Evolutionary conservation across 2,329 filamentous ascomycete genomes (phyloP).

Genomic region (Colletotrichum tropicale): DNA sequence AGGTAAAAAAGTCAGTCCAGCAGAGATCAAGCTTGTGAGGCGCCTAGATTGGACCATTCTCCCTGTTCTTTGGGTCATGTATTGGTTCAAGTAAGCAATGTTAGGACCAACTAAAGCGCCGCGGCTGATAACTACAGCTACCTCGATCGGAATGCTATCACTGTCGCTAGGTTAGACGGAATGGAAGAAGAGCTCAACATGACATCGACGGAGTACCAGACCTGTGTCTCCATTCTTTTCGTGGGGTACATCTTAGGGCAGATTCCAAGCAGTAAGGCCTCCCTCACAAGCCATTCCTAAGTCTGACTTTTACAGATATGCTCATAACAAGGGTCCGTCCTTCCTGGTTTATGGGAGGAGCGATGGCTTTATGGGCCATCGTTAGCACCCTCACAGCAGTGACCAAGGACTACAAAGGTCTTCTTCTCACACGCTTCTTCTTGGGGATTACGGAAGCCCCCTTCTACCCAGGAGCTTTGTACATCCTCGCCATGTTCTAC

Average conservation of each 20-base stretch:
- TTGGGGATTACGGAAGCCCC: slow-evolving; percentile 37
- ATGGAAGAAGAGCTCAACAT: slow-evolving; percentile 31
- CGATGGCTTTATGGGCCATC: slow-evolving; percentile 14
- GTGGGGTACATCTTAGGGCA: slow-evolving; percentile 33
- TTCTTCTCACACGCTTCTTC: slow-evolving; percentile 37
- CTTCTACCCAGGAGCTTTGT: slow-evolving; percentile 23
- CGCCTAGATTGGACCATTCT: slow-evolving; percentile 36
- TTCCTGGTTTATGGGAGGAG: slow-evolving; percentile 2
- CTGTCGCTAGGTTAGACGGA: slow-evolving; percentile 8
- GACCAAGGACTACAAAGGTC: slow-evolving; percentile 31
- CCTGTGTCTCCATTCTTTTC: slow-evolving; percentile 25
- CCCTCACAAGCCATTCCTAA: background rate
- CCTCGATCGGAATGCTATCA: slow-evolving; percentile 25
- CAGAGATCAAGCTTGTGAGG: slow-evolving; percentile 39
- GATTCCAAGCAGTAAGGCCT: slow-evolving; percentile 31
- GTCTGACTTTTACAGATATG: background rate
- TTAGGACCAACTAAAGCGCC: background rate
- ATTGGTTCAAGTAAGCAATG: slow-evolving; percentile 16
- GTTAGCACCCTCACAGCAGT: slow-evolving; percentile 30
- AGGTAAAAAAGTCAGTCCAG: slow-evolving; percentile 39
- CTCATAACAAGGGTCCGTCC: slow-evolving; percentile 11
- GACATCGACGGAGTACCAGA: slow-evolving; percentile 28
- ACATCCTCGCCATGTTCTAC: slow-evolving; percentile 38
- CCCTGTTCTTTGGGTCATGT: slow-evolving; percentile 39
- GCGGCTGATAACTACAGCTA: background rate